Evolutionary conservation across 768 basidiomycete genomes (phyloP), one percentile per base, ranked within the genome.

Genomic region (Lyophyllum atratum): DNA sequence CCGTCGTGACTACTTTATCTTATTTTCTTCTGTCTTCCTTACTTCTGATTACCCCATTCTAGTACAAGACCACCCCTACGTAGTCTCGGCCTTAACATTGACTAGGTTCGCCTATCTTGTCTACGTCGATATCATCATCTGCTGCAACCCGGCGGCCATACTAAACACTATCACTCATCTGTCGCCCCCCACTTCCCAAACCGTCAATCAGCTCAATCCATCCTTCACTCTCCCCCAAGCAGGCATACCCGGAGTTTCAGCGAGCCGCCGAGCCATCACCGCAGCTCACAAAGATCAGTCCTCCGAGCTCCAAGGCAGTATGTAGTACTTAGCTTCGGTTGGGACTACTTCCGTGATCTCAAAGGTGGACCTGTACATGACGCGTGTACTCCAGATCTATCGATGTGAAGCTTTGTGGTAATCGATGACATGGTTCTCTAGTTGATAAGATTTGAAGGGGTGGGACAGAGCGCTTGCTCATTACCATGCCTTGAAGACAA

Each of bases 1-100:
- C 45, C 42, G 22, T 49, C 55, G 62, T 65, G 61, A 63, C 64
- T 45, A 34, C 48, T 53, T 19, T 45, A 55, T 53, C 51, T 61
- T 52, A 52, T 54, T 49, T 58, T 56, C 37, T 37, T 17, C 31
- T 21, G 7, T 54, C 42, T 52, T 34, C 29, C 43, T 39, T 42
- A 28, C 28, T 49, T 50, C 48, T 22, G 39, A 47, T 62, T 52
- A 52, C 49, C 51, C 53, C 43, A 57, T 55, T 51, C 43, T 42
- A 24, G 19, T 44, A 4, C 24, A 44, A 1, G 10, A 21, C 21
- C 43, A 6, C 43, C 43, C 12, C 43, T 6, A 33, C 39, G 6
- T 19, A 4, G n/a, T 43, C 19, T 22, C 19, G 43, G 19, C 19
- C 19, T 14, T 43, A 44, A 19, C n/a, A n/a, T n/a, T n/a, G n/a